phyloP scores from a whole-genome alignment of 2,329 filamentous ascomycete species.

The Aspergillus novofumigatus region DNA sequence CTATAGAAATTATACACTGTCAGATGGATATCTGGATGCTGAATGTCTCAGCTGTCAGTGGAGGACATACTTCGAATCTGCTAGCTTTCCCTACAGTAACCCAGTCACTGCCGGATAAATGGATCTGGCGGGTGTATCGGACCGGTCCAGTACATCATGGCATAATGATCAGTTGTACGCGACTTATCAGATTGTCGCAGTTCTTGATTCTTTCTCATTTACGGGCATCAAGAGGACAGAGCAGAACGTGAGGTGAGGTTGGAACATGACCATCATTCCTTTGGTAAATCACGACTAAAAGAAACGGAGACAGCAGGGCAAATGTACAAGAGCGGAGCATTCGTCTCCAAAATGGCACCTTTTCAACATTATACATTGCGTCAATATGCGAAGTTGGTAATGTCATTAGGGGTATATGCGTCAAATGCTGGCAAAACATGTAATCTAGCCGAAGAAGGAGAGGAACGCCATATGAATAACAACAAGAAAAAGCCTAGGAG shows the following conservation, averaged over 20 bases:
- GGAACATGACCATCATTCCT: neutral
- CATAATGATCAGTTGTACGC: neutral
- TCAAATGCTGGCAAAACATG: neutral
- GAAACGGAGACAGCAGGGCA: neutral
- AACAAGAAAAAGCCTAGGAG: constrained; percentile 1
- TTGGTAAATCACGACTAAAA: neutral
- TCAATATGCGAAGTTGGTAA: neutral
- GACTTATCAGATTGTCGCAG: neutral
- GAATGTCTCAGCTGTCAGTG: neutral
- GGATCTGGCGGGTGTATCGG: neutral
- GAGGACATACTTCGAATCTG: neutral
- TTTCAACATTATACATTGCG: constrained; percentile 1
- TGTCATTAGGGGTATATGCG: constrained; percentile 9
- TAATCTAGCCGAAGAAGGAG: neutral
- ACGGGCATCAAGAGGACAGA: neutral
- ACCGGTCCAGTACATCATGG: neutral
- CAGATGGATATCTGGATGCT: neutral
- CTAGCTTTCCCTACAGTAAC: neutral
- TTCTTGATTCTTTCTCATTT: neutral
- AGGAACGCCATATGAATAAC: constrained; percentile 3
- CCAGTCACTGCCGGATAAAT: neutral
- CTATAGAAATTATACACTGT: neutral
- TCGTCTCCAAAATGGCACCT: neutral
- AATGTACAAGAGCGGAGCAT: neutral
- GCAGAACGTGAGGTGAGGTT: neutral